These are phyloP conservation scores for Botrytis paeoniae DNA, from an alignment of 2,329 filamentous ascomycete species.

Conservation along the genomic window DNA sequence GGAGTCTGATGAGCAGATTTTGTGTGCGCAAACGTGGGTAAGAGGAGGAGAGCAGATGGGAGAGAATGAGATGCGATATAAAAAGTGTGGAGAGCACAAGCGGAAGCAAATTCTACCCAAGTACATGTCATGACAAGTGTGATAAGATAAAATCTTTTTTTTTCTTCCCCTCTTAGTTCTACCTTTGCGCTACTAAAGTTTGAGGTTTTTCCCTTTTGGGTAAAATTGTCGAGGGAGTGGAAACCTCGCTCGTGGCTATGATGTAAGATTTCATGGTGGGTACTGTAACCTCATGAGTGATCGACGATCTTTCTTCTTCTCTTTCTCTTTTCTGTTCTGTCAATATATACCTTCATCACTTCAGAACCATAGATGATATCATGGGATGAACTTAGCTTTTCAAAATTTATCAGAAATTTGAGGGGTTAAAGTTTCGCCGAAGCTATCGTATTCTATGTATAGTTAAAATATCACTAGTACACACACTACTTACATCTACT, in stretches of 20 bases:
- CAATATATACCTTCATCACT: not conserved
- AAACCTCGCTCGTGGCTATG: not conserved
- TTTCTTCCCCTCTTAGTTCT: not conserved
- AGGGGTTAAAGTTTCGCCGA: no score
- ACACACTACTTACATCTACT: no score
- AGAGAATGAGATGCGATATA: not conserved
- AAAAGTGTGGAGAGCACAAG: not conserved
- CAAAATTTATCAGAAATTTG: no score
- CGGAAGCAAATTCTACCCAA: constrained; percentile 2
- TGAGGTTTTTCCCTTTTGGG: constrained; percentile 27
- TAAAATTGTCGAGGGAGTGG: constrained; percentile 32
- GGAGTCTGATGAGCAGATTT: not conserved
- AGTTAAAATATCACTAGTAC: no score
- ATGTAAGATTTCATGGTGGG: not conserved
- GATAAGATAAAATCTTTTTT: constrained; percentile 18
- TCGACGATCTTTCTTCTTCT: not conserved
- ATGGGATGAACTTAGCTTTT: no score
- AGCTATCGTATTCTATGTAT: no score
- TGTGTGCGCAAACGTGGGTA: not conserved
- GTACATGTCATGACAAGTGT: not conserved
- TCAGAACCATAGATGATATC: no score
- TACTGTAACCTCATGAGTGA: not conserved
- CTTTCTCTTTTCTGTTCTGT: not conserved
- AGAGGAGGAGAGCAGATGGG: not conserved
- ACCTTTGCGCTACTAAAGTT: not conserved